A percentile compares a stretch with the other conserved stretches of the same genome.
Conservation (phyloP, 148 eudicot species). For the Vaccinium myrtillus region DNA sequence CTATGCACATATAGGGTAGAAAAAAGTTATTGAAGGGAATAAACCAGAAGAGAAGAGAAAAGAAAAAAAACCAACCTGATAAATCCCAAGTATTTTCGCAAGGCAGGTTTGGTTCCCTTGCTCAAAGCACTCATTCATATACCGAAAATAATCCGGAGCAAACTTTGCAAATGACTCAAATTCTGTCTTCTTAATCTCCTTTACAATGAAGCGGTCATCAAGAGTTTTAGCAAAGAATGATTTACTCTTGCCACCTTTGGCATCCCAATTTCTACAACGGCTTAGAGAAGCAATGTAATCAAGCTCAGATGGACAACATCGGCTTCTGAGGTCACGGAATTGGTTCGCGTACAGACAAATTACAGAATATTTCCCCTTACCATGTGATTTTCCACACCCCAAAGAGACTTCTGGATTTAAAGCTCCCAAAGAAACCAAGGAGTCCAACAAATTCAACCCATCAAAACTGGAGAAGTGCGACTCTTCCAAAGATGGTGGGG, state of each 20-base stretch:
- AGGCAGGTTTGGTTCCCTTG: slow-evolving; percentile 88
- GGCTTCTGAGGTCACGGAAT: slow-evolving; percentile 61
- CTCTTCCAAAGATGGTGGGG: slow-evolving; percentile 48
- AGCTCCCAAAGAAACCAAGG: slow-evolving; percentile 48
- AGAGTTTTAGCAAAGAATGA: slow-evolving; percentile 84
- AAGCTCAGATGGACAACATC: slow-evolving; percentile 79
- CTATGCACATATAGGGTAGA: neutral
- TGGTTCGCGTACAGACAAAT: slow-evolving; percentile 62
- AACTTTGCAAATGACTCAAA: slow-evolving; percentile 75
- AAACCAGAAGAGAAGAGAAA: neutral
- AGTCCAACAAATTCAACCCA: slow-evolving; percentile 48
- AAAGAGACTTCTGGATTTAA: slow-evolving; percentile 59
- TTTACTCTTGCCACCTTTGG: slow-evolving; percentile 98
- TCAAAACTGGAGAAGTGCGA: slow-evolving; percentile 57
- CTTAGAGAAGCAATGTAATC: slow-evolving; percentile 89
- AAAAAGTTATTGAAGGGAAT: neutral
- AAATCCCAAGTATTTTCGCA: slow-evolving; percentile 87
- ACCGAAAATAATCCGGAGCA: slow-evolving; percentile 60
- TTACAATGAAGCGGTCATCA: slow-evolving; percentile 83
- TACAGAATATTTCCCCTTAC: slow-evolving; percentile 75
- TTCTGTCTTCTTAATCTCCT: slow-evolving; percentile 88
- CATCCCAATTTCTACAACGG: slow-evolving; percentile 92
- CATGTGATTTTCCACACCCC: slow-evolving; percentile 52
- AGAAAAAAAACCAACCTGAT: slow-evolving; percentile 59
- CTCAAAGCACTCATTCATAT: slow-evolving; percentile 69